Evolutionary conservation across 306 rosid species (phyloP), one percentile per base, ranked within the genome.

Genomic region (Vigna radiata): DNA sequence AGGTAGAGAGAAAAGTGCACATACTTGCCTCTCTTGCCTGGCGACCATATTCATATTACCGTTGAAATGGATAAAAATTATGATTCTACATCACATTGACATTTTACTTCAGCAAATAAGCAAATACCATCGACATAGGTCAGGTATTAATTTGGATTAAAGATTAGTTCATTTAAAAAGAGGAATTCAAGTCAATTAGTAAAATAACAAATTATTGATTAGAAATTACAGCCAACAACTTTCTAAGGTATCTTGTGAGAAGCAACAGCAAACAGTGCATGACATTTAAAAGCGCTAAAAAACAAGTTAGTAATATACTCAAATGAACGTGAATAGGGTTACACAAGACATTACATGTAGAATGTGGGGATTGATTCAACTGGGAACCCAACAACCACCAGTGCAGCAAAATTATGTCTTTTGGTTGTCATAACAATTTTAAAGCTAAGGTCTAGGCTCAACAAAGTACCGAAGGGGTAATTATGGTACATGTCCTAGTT

Each of bases 401-500:
- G 18, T 31, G 67, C 25, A 2, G 77, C 70, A 81, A 64, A 76
- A 79, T 71, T 56, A 70, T 7, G 61, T 56, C 66, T 33, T 52
- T 39, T 50, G 72, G 79, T 65, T 64, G 68, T 72, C 76, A 65
- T 36, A 59, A 72, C 47, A 76, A 70, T 3, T 55, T 79, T 3
- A 81, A 44, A 70, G 66, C 74, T 25, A 70, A 63, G 6, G 50
- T 39, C 70, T 58, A 64, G 60, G 54, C 75, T 54, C 31, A 46
- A 46, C 46, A 73, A 64, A 77, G 71, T 65, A 65, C 54, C 84
- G 65, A 65, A 37, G 49, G 59, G 63, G 78, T 76, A 72, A 66
- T 74, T 86, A 87, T 82, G 78, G 83, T 81, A 86, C 90, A 87
- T 4, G 79, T 80, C 81, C 88, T 80, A 83, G 71, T 77, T 80